phyloP scores from a whole-genome alignment of 176 grass and related monocot species.

The maize (Zea mays) region Zm-B73-REFERENCE-NAM-5.0 NC_050104.1:136331501-136332000 shows the following conservation, averaged over 20 bases:
- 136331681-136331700: conserved; percentile 13
- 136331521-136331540: not conserved
- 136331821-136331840: not conserved
- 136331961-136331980: not conserved
- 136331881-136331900: not conserved
- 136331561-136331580: not conserved
- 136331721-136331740: conserved; percentile 22
- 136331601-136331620: not conserved
- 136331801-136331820: not conserved
- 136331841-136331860: not conserved
- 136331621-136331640: conserved; percentile 8
- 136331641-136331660: not conserved
- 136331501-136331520: conserved; percentile 11
- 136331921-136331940: conserved; percentile 11
- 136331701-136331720: conserved; percentile 50
- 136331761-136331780: not conserved
- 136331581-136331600: not conserved
- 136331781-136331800: not conserved
- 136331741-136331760: conserved; percentile 45
- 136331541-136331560: conserved; percentile 6
- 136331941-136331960: not conserved
- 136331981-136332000: conserved; percentile 15
- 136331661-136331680: not conserved
- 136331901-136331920: conserved; percentile 19
- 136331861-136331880: not conserved